Base-by-base conservation (phyloP, 345 rosid species). In the Arabidopsis suecica region DNA sequence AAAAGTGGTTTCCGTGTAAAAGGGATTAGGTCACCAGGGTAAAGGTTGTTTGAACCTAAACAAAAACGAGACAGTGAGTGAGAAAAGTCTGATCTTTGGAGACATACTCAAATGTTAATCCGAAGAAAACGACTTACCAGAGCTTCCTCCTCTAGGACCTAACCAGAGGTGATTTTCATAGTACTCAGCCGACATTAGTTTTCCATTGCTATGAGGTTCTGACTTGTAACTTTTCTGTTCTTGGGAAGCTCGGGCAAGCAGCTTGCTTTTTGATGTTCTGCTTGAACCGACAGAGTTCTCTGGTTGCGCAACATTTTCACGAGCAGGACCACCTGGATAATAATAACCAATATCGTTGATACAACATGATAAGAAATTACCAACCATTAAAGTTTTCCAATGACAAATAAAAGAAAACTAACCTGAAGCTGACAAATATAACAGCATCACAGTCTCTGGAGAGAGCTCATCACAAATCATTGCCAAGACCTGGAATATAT, bases 1-100 rank as follows among this genome's bases (percentile, higher is more conserved):
- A 96, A 89, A 78, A 96, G 88, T 7, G 98, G 98, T 65, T 84
- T 91, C 73, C 99, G 83, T 2, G 98, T 96, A 60, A 92, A 96
- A 58, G 99, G 99, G 81, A 96, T 84, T 69, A 96, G 73, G 88
- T 96, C 98, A 51, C 91, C 96, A 72, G 98, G 99, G 77, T 87
- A 90, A 28, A 95, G 92, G 61, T 80, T 79, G 86, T 83, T 86
- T 61, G 85, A 77, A 77, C 93, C 99, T 95, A 89, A 69, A 75
- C 68, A 75, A 9, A 54, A 36, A 75, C 11, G 60, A 73, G 10
- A 41, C 22, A 55, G 53, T 37, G 3, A 23, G 12, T 70, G 60
- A 70, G 50, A 77, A 70, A 55, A 13, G 25, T 12, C n/a, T 50
- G 22, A 49, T 61, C 54, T 30, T 6, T 60, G 8, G 48, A 61